Conservation (phyloP, 768 basidiomycete species). For the Termitomyces sp. region DNA sequence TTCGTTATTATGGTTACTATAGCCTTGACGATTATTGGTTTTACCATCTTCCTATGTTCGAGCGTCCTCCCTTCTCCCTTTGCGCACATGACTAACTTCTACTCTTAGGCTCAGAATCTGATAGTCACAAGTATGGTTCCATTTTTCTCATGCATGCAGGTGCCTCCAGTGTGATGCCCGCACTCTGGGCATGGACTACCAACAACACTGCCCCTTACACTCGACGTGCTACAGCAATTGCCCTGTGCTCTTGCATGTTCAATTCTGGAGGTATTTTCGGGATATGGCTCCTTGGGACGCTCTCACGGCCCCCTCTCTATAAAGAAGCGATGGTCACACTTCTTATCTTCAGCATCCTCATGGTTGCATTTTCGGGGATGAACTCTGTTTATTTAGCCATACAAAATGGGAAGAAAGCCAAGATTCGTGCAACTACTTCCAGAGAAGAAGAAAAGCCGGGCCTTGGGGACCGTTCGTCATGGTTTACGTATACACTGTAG, state of each 20-base stretch:
- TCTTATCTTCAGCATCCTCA: constrained; percentile 33
- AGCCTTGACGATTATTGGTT: constrained; percentile 42
- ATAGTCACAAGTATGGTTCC: constrained; percentile 43
- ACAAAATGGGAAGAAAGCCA: constrained; percentile 42
- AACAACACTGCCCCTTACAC: constrained; percentile 56
- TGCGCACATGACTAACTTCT: not conserved
- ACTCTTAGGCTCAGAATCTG: constrained; percentile 27
- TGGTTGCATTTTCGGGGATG: constrained; percentile 27
- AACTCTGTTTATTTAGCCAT: constrained; percentile 37
- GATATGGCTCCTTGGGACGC: constrained; percentile 51
- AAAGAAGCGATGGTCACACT: constrained; percentile 39
- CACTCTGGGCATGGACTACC: constrained; percentile 52
- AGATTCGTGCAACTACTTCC: constrained; percentile 23
- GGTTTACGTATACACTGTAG: constrained; percentile 49
- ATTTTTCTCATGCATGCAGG: constrained; percentile 54
- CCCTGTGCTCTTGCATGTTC: constrained; percentile 50
- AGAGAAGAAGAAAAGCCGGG: constrained; percentile 32
- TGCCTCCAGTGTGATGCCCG: constrained; percentile 44
- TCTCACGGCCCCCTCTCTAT: constrained; percentile 47
- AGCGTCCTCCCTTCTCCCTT: not conserved
- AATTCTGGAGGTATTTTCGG: constrained; percentile 57
- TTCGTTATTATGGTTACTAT: constrained; percentile 30
- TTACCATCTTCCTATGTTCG: constrained; percentile 49
- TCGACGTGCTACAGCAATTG: constrained; percentile 53
- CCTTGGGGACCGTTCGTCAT: constrained; percentile 46